Percentiles rank a stretch among this genome's conserved stretches.
Conservation (phyloP, 1,284 basidiomycete genomes). For the Exobasidium cylindrosporum region DNA sequence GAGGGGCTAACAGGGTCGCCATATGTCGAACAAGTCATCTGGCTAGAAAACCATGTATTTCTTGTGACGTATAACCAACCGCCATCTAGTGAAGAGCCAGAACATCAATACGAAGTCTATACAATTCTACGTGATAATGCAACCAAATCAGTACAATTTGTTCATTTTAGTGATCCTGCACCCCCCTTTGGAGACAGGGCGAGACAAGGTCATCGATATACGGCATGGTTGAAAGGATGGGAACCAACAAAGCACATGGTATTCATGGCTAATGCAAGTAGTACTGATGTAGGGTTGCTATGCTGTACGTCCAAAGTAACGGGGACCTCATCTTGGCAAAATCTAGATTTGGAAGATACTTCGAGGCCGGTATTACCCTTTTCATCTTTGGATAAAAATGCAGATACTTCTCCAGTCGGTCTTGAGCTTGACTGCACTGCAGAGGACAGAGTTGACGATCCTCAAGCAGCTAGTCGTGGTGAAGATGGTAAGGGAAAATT, state of each 20-base stretch:
- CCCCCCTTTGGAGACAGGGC: slow-evolving; percentile 62
- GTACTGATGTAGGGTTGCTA: slow-evolving; percentile 72
- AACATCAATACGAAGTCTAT: slow-evolving; percentile 63
- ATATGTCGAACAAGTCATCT: slow-evolving; percentile 62
- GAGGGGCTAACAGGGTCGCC: slow-evolving; percentile 59
- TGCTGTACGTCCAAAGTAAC: slow-evolving; percentile 49
- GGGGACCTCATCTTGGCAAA: slow-evolving; percentile 64
- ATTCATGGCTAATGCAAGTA: slow-evolving; percentile 70
- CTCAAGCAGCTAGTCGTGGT: slow-evolving; percentile 60
- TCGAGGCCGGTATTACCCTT: slow-evolving; percentile 67
- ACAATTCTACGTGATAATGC: slow-evolving; percentile 66
- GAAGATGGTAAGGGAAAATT: slow-evolving; percentile 57
- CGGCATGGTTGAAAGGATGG: slow-evolving; percentile 65
- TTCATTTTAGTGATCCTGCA: slow-evolving; percentile 62
- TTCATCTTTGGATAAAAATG: slow-evolving; percentile 63
- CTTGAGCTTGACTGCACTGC: slow-evolving; percentile 71
- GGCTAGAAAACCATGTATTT: slow-evolving; percentile 73
- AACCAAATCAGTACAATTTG: slow-evolving; percentile 38
- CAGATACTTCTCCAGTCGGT: slow-evolving; percentile 70
- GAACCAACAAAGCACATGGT: slow-evolving; percentile 65
- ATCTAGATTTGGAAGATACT: slow-evolving; percentile 71
- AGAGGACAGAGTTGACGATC: slow-evolving; percentile 60
- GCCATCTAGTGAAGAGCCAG: slow-evolving; percentile 35
- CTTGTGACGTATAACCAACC: slow-evolving; percentile 65
- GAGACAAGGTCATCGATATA: slow-evolving; percentile 63